Conservation (phyloP, 2,329 filamentous ascomycete species). For the Kalaharituber pfeilii region DNA sequence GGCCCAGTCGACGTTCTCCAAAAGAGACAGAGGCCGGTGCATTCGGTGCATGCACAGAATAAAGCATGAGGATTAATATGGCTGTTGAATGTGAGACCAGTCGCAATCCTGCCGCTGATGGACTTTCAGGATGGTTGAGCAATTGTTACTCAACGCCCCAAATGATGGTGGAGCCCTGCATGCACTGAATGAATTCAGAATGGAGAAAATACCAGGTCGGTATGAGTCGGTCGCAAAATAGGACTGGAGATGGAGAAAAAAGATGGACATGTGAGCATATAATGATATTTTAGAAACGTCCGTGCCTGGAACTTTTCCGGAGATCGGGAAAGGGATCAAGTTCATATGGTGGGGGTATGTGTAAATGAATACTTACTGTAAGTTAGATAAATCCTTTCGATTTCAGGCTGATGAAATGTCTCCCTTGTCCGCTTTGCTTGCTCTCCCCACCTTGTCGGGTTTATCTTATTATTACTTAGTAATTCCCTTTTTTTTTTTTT, state of each 20-base stretch:
- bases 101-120: not conserved
- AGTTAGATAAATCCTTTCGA: not conserved
- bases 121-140: not conserved
- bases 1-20: slow-evolving; percentile 38
- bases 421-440: not conserved
- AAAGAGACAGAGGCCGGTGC: slow-evolving; percentile 28
- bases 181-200: slow-evolving; percentile 11
- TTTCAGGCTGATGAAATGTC: not conserved
- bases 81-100: not conserved
- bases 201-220: slow-evolving; percentile 14
- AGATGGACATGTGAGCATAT: slow-evolving; percentile 19
- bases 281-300: slow-evolving; percentile 15
- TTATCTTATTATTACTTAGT: no score
- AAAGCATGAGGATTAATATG: not conserved
- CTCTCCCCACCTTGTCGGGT: not conserved
- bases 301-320: slow-evolving; percentile 16
- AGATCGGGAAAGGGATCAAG: slow-evolving; percentile 5
- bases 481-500: not conserved
- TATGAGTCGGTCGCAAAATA: slow-evolving; percentile 14
- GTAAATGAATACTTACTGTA: not conserved
- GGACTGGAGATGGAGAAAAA: slow-evolving; percentile 13
- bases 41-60: not conserved
- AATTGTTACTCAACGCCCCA: not conserved
- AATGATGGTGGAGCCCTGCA: slow-evolving; percentile 9
- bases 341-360: not conserved